These are phyloP conservation scores for Periconia macrospinosa DNA, from an alignment of 2,329 filamentous ascomycete genomes.

Conservation along the genomic window DNA sequence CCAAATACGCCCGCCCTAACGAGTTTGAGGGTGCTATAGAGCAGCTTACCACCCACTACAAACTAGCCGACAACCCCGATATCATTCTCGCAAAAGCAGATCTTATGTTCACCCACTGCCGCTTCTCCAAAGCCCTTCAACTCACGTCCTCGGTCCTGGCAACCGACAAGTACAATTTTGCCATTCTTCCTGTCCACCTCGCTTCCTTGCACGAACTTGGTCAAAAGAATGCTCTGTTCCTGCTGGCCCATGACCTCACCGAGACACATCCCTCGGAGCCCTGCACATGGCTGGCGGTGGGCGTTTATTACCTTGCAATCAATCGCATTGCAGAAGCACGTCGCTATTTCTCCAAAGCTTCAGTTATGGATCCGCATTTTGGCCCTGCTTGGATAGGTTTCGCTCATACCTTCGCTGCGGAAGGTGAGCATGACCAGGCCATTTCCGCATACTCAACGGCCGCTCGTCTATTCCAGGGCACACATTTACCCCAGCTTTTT, in stretches of 20 bases:
- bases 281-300: constrained; percentile 91
- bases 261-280: constrained; percentile 90
- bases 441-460: constrained; percentile 97
- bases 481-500: constrained; percentile 92
- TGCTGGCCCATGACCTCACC: constrained; percentile 88
- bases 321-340: constrained; percentile 89
- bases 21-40: constrained; percentile 85
- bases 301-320: constrained; percentile 90
- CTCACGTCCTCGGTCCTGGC: constrained; percentile 83
- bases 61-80: constrained; percentile 81
- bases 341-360: constrained; percentile 95
- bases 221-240: constrained; percentile 84
- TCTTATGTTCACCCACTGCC: constrained; percentile 90
- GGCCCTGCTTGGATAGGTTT: constrained; percentile 98
- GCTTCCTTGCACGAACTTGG: constrained; percentile 87
- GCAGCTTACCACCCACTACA: constrained; percentile 91
- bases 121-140: constrained; percentile 81
- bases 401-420: constrained; percentile 95
- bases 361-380: constrained; percentile 96
- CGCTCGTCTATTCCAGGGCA: constrained; percentile 92
- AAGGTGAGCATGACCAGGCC: constrained; percentile 97
- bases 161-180: constrained; percentile 85
- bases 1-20: constrained; percentile 87
- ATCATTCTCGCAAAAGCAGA: constrained; percentile 88
- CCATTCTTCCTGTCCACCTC: constrained; percentile 85